phyloP scores from a whole-genome alignment of 805 yeast species.

The Ogataea neopini region DNA sequence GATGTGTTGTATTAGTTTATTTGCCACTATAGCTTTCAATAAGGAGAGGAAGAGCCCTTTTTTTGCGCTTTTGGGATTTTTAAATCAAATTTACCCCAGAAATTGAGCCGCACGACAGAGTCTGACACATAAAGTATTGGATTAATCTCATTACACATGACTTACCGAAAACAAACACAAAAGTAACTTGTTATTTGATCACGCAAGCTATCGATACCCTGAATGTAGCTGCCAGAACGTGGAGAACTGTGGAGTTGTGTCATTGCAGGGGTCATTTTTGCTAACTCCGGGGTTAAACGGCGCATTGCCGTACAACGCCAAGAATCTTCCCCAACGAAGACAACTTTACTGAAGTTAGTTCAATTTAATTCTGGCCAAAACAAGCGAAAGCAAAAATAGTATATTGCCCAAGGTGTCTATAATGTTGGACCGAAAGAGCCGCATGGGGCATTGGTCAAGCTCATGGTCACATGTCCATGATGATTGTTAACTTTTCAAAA shows the following conservation, averaged over 20 bases:
- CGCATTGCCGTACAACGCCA: not conserved
- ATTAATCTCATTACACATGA: no score
- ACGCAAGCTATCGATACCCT: not conserved
- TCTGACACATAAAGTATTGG: not conserved
- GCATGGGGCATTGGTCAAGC: not conserved
- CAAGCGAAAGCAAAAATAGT: no score
- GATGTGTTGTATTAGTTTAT: no score
- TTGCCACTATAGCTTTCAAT: no score
- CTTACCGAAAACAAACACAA: not conserved
- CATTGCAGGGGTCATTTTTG: not conserved
- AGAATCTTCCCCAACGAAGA: not conserved
- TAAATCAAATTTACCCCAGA: conserved; percentile 2
- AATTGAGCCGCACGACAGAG: conserved; percentile 4
- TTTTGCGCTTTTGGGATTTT: not conserved
- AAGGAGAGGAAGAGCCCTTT: not conserved
- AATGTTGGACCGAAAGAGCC: not conserved
- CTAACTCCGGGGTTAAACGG: conserved; percentile 1
- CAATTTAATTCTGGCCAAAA: no score
- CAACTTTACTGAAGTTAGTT: no score
- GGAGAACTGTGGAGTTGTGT: not conserved
- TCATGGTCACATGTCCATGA: not conserved
- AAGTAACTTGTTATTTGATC: not conserved
- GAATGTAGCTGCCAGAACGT: not conserved
- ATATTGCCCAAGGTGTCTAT: no score
- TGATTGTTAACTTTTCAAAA: not conserved